Evolutionary conservation across 306 rosid genomes (phyloP), one percentile per base, ranked within the genome.

Genomic region (Rosa multiflora): DNA sequence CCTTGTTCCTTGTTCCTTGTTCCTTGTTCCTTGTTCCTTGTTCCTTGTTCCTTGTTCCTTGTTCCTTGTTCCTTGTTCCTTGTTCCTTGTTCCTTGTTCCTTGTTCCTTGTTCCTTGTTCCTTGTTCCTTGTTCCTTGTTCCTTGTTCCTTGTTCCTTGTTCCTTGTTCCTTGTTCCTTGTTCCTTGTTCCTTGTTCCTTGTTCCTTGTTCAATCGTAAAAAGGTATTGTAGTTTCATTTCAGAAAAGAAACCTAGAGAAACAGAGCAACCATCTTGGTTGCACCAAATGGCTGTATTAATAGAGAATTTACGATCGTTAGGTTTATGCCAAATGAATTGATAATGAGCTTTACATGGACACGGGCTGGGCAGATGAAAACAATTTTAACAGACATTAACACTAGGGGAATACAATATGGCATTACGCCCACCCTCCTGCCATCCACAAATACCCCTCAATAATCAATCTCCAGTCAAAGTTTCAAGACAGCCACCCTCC

Each of bases 331-430:
- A 48, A 46, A 5, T 12, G 59, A 47, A 71, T 71, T 17, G 61
- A 32, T 48, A 14, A n/a, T 23, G 58, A 20, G 58, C 61, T 53
- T 68, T 67, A 55, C 75, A 78, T 68, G 52, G 46, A 53, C 15
- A 48, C 4, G 64, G 12, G 18, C 14, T 17, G 46, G 80, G 63
- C 63, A 64, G 48, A 49, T 21, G 61, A 47, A 64, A 15, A 76
- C 73, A 76, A 49, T 51, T 77, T 13, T 49, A 75, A 37, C 74
- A 53, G 35, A 52, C 59, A 69, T 53, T 39, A 18, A 69, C 47
- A 18, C 12, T 23, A 40, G 49, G 72, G 44, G 29, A 17, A 48
- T 72, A 73, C 61, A 42, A 58, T 29, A 26, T 48, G 17, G 55
- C 70, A 53, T 47, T 20, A 42, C 59, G 10, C 59, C 69, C 39